These are phyloP conservation scores for Rhizomucor miehei DNA, from an alignment of 371 early-diverging fungal species.

Conservation along the genomic window DNA sequence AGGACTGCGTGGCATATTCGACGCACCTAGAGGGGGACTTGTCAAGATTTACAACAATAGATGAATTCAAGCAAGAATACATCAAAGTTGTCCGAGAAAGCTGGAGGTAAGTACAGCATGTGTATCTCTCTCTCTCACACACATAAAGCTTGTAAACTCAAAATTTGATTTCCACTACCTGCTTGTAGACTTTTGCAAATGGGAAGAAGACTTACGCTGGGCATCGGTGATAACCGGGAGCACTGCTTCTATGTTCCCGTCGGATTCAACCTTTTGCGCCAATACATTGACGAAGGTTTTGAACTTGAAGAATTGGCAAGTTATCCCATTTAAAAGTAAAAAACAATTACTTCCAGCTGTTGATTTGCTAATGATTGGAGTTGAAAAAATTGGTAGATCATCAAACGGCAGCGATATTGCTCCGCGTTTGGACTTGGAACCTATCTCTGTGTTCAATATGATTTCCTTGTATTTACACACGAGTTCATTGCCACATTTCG, in stretches of 20 bases:
- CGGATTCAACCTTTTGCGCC: slow-evolving; percentile 74
- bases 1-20: slow-evolving; percentile 84
- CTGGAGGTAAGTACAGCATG: slow-evolving; percentile 49
- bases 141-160: neutral
- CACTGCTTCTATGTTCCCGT: slow-evolving; percentile 90
- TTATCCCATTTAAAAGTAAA: neutral
- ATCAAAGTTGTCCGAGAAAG: slow-evolving; percentile 68
- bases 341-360: too few relatives aligned
- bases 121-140: neutral
- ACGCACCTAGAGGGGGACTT: slow-evolving; percentile 81
- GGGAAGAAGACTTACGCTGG: slow-evolving; percentile 74
- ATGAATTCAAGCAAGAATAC: slow-evolving; percentile 80
- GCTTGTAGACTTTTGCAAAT: slow-evolving; percentile 64
- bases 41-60: slow-evolving; percentile 69
- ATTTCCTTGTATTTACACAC: slow-evolving; percentile 90
- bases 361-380: too few relatives aligned
- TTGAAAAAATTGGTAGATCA: too few relatives aligned
- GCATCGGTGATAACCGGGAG: slow-evolving; percentile 90
- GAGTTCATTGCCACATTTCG: slow-evolving; percentile 86
- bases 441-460: slow-evolving; percentile 83
- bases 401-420: slow-evolving; percentile 90
- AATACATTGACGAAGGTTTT: slow-evolving; percentile 82
- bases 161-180: neutral
- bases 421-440: slow-evolving; percentile 88
- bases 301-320: slow-evolving; percentile 80